phyloP scores from a whole-genome alignment of 2,329 filamentous ascomycete genomes.

The Pseudohalonectria lignicola region DNA sequence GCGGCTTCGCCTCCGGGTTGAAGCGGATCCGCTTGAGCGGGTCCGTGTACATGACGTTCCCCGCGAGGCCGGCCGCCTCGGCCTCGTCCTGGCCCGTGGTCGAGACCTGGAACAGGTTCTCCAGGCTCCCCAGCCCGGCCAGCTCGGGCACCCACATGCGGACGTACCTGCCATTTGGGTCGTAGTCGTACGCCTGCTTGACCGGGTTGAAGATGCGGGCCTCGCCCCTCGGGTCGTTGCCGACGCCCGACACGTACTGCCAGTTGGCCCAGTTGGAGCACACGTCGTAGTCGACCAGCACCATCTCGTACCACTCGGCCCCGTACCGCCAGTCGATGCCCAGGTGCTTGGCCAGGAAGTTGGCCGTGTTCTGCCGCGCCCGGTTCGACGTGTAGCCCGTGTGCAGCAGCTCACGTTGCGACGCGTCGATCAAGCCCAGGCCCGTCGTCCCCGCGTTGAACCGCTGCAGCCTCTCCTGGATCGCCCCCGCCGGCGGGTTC shows the following conservation, averaged over 20 bases:
- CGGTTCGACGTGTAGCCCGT: constrained; percentile 74
- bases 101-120: constrained; percentile 61
- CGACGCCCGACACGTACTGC: constrained; percentile 72
- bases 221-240: constrained; percentile 64
- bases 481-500: constrained; percentile 26
- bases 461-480: constrained; percentile 36
- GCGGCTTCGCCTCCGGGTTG: constrained; percentile 36
- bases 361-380: constrained; percentile 66
- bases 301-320: constrained; percentile 72
- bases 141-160: constrained; percentile 65
- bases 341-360: constrained; percentile 62
- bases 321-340: constrained; percentile 71
- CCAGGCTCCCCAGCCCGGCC: constrained; percentile 35
- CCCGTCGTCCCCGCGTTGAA: constrained; percentile 61
- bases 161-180: constrained; percentile 57
- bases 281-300: constrained; percentile 67
- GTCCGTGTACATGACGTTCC: constrained; percentile 53
- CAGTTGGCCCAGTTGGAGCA: constrained; percentile 73
- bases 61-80: constrained; percentile 40
- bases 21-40: constrained; percentile 58
- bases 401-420: constrained; percentile 60
- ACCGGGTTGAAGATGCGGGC: constrained; percentile 71
- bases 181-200: constrained; percentile 72
- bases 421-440: constrained; percentile 67
- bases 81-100: constrained; percentile 49